Conservation (phyloP, 129 eudicot genomes). For the Flaveria robusta region DNA sequence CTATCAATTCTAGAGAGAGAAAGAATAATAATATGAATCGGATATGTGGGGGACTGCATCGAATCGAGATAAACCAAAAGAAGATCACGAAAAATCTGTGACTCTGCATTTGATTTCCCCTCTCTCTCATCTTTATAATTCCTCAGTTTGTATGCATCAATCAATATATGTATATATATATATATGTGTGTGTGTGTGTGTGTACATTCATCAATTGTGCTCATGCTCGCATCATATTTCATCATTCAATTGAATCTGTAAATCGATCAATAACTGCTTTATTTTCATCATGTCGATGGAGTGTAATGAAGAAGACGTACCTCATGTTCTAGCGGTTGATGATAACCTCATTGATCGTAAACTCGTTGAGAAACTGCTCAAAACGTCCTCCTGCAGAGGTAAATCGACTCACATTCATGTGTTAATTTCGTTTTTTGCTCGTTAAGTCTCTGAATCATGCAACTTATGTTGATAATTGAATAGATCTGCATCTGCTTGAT, state of each 20-base stretch:
- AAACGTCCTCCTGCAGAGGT: constrained; percentile 74
- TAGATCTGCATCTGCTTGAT: not conserved
- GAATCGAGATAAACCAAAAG: constrained; percentile 57
- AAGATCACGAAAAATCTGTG: constrained; percentile 79
- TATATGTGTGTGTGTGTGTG: not conserved
- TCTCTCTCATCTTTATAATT: constrained; percentile 26
- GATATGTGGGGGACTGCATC: constrained; percentile 44
- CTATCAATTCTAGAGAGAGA: constrained; percentile 27
- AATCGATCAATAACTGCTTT: not conserved
- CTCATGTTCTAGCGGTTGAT: constrained; percentile 85
- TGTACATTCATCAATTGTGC: constrained; percentile 7
- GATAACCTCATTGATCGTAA: constrained; percentile 75
- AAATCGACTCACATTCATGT: constrained; percentile 1
- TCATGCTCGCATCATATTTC: constrained; percentile 25
- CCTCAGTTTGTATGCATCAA: not conserved
- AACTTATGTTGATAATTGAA: not conserved
- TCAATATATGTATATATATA: not conserved
- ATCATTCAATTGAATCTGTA: constrained; percentile 6
- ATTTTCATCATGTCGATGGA: constrained; percentile 16
- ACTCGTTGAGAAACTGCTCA: constrained; percentile 75
- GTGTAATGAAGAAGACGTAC: constrained; percentile 41
- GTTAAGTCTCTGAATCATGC: not conserved
- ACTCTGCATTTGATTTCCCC: constrained; percentile 43
- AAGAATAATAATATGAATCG: constrained; percentile 27
- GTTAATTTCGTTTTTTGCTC: not conserved